Evolutionary conservation across 495 filamentous ascomycete species (phyloP), one percentile per base, ranked within the genome.

Genomic region (Aspergillus cristatus): DNA sequence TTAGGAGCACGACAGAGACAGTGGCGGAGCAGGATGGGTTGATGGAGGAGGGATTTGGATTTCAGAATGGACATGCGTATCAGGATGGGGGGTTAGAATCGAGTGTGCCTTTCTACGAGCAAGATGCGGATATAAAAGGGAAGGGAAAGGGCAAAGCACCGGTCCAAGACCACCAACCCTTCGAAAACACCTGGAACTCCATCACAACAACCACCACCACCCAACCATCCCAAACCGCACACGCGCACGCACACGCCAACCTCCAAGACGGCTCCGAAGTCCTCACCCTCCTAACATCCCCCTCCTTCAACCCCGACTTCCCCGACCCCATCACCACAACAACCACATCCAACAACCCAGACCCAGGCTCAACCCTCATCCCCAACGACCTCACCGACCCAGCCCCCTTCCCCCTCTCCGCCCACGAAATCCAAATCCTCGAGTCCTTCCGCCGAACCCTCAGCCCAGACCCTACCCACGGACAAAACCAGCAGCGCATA

Each of bases 241-340:
- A 24, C 20, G 20, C 20, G 20, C 17, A 34, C 16, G 14, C 31
- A 15, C 32, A 35, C 13, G n/a, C 48, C 12, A 43, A 29, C 8
- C n/a, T n/a, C n/a, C n/a, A n/a, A n/a, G 70, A 74, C 41, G 69
- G 70, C 33, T 44, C 56, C 18, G 69, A 54, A 3, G 68, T 72
- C 5, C 40, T 69, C 6, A 45, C 58, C 31, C 54, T 86, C 62
- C 54, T 84, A 54, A 39, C 64, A 32, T 51, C 79, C 55, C 33
- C 57, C 40, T 51, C 65, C 43, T 67, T 80, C 60, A 48, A 76
- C 38, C 58, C 82, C 51, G 54, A 74, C 41, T 45, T 66, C 42
- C 30, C 44, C 5, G 38, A 44, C 13, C 31, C 43, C 0, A n/a
- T n/a, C n/a, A n/a, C n/a, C n/a, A n/a, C n/a, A n/a, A n/a, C n/a